phyloP scores from a whole-genome alignment of 306 rosid species.

The Glycine latifolia region DNA sequence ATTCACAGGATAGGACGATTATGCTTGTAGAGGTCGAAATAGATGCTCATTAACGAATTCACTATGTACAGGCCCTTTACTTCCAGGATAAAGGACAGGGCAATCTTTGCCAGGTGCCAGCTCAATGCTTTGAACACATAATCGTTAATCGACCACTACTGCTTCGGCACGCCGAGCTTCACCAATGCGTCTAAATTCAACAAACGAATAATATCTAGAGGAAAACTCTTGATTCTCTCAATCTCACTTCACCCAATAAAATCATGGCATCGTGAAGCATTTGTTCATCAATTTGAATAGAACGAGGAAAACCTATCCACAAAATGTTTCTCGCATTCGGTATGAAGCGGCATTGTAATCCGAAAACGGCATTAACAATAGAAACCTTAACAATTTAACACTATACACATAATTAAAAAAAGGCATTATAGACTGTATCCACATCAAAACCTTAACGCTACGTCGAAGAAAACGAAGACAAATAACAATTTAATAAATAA shows the following conservation, averaged over 20 bases:
- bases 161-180: no score
- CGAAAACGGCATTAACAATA: not conserved
- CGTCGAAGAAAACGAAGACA: not conserved
- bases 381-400: no score
- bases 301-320: constrained; percentile 78
- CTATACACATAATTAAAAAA: no score
- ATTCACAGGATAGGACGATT: no score
- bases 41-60: no score
- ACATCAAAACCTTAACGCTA: constrained; percentile 3
- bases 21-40: no score
- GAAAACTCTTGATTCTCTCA: constrained; percentile 72
- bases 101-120: no score
- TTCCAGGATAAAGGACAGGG: no score
- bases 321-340: constrained; percentile 29
- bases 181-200: constrained; percentile 68
- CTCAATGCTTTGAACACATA: no score
- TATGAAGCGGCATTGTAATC: not conserved
- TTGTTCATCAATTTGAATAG: constrained; percentile 76
- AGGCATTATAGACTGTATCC: not conserved
- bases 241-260: constrained; percentile 69
- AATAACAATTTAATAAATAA: not conserved
- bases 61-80: no score
- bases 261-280: constrained; percentile 89
- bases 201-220: constrained; percentile 55
- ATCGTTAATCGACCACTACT: no score